Evolutionary conservation across 805 yeast genomes (phyloP), one percentile per base, ranked within the genome.

Genomic region (Lipomyces yamadae): DNA sequence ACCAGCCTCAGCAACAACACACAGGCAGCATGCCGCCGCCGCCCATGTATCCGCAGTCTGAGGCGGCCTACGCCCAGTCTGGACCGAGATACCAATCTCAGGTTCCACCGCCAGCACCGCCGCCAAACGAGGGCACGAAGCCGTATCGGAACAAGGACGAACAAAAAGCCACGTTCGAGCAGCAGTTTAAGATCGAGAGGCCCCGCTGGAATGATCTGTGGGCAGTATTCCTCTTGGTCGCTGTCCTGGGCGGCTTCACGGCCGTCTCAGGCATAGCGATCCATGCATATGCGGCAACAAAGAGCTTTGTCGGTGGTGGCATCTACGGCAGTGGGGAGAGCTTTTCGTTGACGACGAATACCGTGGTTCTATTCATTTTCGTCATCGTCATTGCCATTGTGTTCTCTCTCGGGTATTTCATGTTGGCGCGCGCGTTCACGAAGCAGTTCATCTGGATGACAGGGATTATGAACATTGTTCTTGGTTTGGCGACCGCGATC

Each of bases 401-500:
- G 2, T 77, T 90, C 35, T 84, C 96, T 0, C 61, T 81, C 1
- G 68, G 81, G 2, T 86, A 91, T 54, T 81, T 90, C 60, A 68
- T 82, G 0, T 78, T 85, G 66, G 96, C 96, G 3, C 80, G 92
- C 72, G 67, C 83, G 67, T 84, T 84, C 57, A 91, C 97, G 7
- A 80, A 82, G 61, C 78, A 82, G 63, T 92, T 92, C 76, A 90
- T 92, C 71, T 83, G 84, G 63, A 77, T 86, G 33, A 90, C 96
- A 1, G 83, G 92, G 70, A 80, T 90, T 39, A 78, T 88, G 58
- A 91, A 91, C 74, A 81, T 91, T 11, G 72, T 86, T 1, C 77
- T 90, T 65, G 91, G 94, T 2, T 72, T 91, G 34, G 97, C 90
- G 18, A 87, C 96, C 4, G 85, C 92, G 4, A 87, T 92, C 71